Evolutionary conservation across 768 basidiomycete genomes (phyloP).

Genomic region (Ramaria sp.): DNA sequence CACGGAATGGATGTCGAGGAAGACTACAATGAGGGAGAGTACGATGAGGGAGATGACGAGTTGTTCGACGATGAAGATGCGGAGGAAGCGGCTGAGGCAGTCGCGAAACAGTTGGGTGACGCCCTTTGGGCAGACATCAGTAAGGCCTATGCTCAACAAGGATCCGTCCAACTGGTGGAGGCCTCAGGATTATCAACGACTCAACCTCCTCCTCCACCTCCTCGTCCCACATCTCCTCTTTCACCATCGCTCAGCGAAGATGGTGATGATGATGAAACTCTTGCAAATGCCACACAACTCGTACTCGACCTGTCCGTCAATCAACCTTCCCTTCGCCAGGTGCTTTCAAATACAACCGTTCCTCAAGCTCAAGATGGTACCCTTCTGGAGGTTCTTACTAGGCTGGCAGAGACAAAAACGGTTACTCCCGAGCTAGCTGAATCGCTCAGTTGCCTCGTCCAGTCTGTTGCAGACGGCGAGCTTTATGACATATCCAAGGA

Average conservation of each 20-base stretch:
- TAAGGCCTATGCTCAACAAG: conserved; percentile 41
- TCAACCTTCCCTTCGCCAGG: conserved; percentile 43
- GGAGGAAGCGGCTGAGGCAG: conserved; percentile 63
- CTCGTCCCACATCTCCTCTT: conserved; percentile 3
- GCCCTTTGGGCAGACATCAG: conserved; percentile 70
- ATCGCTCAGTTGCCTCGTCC: conserved; percentile 1
- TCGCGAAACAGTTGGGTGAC: conserved; percentile 62
- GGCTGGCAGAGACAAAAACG: background rate
- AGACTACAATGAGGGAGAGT: conserved; percentile 27
- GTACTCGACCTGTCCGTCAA: conserved; percentile 48
- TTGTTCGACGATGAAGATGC: conserved; percentile 35
- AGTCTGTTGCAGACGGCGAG: conserved; percentile 2
- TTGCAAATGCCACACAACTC: conserved; percentile 17
- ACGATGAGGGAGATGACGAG: conserved; percentile 33
- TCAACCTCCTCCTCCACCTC: background rate
- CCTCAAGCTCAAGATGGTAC: conserved; percentile 36
- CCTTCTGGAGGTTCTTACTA: conserved; percentile 42
- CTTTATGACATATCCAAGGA: background rate
- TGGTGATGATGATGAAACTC: conserved; percentile 6
- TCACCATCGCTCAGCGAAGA: conserved; percentile 5
- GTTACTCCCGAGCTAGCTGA: background rate
- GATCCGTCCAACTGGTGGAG: conserved; percentile 17
- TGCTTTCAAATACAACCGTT: conserved; percentile 40
- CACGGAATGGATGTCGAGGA: conserved; percentile 1
- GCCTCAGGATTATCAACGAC: conserved; percentile 10